Evolutionary conservation across 257 asterid species (phyloP).

Genomic region (Capsicum rhomboideum): DNA sequence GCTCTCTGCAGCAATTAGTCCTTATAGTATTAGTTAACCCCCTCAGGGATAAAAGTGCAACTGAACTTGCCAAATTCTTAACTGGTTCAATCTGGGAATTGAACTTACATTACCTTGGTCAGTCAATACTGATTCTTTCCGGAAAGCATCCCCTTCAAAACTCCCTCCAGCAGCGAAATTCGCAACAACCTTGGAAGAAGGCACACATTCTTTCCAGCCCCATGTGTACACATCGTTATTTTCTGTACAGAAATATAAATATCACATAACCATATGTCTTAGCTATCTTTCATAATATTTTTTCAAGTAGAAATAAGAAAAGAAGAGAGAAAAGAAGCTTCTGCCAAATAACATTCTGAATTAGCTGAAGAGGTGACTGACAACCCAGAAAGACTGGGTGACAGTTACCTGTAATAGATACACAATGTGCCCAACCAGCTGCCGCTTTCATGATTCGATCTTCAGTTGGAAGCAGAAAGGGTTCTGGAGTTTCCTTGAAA

Average conservation of each 20-base stretch:
- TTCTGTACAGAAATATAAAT: slow-evolving; percentile 23
- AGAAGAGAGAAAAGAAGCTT: not conserved
- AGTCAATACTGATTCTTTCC: slow-evolving; percentile 24
- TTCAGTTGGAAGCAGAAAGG: slow-evolving; percentile 46
- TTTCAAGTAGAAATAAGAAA: not conserved
- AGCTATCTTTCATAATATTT: not conserved
- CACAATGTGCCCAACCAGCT: slow-evolving; percentile 85
- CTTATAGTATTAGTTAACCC: slow-evolving; percentile 4
- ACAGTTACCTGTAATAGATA: slow-evolving; percentile 50
- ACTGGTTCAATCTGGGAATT: not conserved
- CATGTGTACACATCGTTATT: slow-evolving; percentile 54
- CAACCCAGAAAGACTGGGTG: not conserved
- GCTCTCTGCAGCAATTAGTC: slow-evolving; percentile 22
- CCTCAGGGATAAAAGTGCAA: not conserved
- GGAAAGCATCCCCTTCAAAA: slow-evolving; percentile 28
- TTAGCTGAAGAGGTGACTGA: not conserved
- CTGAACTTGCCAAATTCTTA: not conserved
- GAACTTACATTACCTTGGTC: slow-evolving; percentile 39
- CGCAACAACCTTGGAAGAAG: slow-evolving; percentile 46
- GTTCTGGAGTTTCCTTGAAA: slow-evolving; percentile 57
- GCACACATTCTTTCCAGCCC: slow-evolving; percentile 93
- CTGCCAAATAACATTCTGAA: not conserved
- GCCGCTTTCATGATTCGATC: slow-evolving; percentile 51
- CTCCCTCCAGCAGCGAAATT: slow-evolving; percentile 23
- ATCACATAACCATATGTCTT: not conserved